phyloP scores from a whole-genome alignment of 2,329 filamentous ascomycete species.

The Fusarium gaditjirri region DNA sequence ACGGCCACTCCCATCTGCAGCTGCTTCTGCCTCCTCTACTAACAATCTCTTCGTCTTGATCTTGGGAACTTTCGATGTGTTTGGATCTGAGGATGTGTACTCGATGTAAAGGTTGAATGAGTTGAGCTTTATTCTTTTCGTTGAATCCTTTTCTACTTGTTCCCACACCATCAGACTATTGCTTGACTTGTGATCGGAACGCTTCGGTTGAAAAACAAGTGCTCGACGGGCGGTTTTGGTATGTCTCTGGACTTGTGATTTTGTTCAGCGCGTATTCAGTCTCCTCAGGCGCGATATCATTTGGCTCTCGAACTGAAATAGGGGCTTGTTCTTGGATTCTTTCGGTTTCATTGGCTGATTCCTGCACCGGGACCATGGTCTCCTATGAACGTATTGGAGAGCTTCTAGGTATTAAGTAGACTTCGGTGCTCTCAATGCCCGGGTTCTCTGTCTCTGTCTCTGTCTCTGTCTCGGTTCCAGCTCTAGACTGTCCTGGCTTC shows the following conservation, averaged over 20 bases:
- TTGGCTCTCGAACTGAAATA: not conserved
- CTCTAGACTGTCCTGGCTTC: not conserved
- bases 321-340: not conserved
- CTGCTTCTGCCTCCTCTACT: not conserved
- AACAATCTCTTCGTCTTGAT: constrained; percentile 16
- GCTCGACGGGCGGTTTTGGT: not conserved
- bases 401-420: not conserved
- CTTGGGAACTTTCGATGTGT: not conserved
- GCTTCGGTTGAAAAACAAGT: not conserved
- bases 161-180: not conserved
- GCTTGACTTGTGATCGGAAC: not conserved
- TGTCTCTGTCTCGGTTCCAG: not conserved
- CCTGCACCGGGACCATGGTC: not conserved
- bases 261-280: not conserved
- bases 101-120: constrained; percentile 23
- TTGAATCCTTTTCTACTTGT: constrained; percentile 1
- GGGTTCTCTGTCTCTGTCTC: not conserved
- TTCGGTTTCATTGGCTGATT: not conserved
- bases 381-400: not conserved
- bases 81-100: constrained; percentile 11
- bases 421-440: not conserved
- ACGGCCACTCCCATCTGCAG: too few species aligned
- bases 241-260: not conserved
- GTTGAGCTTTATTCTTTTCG: not conserved
- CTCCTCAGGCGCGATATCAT: not conserved